These are phyloP conservation scores for Aspergillus sergii DNA, from an alignment of 2,329 filamentous ascomycete genomes.

Conservation along the genomic window DNA sequence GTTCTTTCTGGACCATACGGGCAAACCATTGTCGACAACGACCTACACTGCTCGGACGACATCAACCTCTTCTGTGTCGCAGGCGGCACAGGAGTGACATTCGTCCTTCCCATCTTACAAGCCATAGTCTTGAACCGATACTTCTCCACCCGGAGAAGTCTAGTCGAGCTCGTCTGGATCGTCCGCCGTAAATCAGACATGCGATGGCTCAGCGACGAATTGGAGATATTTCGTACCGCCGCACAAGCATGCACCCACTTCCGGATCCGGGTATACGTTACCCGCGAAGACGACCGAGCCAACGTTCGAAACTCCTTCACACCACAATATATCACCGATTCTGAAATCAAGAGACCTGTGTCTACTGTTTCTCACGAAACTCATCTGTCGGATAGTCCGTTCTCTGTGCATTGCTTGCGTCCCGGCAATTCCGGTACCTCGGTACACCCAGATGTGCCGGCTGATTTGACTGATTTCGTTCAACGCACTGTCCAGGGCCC, in stretches of 20 bases:
- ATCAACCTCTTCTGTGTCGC: constrained; percentile 54
- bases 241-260: constrained; percentile 43
- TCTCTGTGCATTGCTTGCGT: constrained; percentile 16
- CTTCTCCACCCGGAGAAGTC: constrained; percentile 34
- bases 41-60: constrained; percentile 44
- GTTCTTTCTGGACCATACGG: constrained; percentile 68
- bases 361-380: neutral
- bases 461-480: constrained; percentile 53
- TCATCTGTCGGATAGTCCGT: neutral
- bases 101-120: constrained; percentile 56
- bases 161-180: constrained; percentile 67
- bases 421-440: neutral
- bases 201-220: constrained; percentile 61
- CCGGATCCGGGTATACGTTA: constrained; percentile 62
- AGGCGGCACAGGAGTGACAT: constrained; percentile 62
- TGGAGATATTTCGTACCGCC: constrained; percentile 52
- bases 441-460: constrained; percentile 39
- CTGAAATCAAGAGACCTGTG: neutral
- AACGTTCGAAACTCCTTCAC: neutral
- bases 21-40: constrained; percentile 48
- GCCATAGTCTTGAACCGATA: constrained; percentile 30
- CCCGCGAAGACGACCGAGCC: constrained; percentile 47
- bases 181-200: constrained; percentile 58
- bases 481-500: constrained; percentile 48
- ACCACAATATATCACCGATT: neutral